Evolutionary conservation across 495 filamentous ascomycete species (phyloP), one percentile per base, ranked within the genome.

Genomic region (Podospora pseudoanserina): DNA sequence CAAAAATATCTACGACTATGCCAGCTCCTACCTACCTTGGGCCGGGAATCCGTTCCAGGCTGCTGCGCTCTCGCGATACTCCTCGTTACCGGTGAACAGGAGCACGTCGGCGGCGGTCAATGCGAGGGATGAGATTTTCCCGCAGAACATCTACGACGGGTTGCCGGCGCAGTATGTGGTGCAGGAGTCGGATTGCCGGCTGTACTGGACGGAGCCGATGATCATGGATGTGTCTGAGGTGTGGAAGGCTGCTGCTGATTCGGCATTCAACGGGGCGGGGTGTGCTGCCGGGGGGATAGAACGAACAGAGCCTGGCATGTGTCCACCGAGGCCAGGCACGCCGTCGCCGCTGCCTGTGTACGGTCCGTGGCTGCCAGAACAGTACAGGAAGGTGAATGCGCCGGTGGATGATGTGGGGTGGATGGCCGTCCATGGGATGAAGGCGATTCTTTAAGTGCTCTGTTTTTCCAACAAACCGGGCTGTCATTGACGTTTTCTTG

Each of bases 91-190:
- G 2, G 16, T 63, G 15, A 65, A 57, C 56, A 63, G 67, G 9
- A 53, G 57, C 34, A 58, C 53, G 16, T 39, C 67, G 1, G 70
- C 63, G 13, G 59, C 66, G 0, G 62, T 61, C 23, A 65, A 63
- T 34, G 64, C 69, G 16, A 69, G 76, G 0, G 65, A 68, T 4
- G 60, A 79, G 62, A 81, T 79, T 59, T 53, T 69, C 19, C 70
- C 72, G 16, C 74, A 75, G 54, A 77, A 78, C 58, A 69, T 74
- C n/a, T 72, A 75, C 55, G 68, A 76, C 9, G 65, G 72, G 34
- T 74, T 76, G 0, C 85, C 85, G 0, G 72, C 86, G 1, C 85
- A 87, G 66, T 86, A 85, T 73, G 65, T 77, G 2, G 81, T 82
- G 67, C 79, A 85, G 58, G 76, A 81, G 20, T 79, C 81, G 9